phyloP scores from a whole-genome alignment of 169 alveolate species.

The Plasmodium gonderi region DNA sequence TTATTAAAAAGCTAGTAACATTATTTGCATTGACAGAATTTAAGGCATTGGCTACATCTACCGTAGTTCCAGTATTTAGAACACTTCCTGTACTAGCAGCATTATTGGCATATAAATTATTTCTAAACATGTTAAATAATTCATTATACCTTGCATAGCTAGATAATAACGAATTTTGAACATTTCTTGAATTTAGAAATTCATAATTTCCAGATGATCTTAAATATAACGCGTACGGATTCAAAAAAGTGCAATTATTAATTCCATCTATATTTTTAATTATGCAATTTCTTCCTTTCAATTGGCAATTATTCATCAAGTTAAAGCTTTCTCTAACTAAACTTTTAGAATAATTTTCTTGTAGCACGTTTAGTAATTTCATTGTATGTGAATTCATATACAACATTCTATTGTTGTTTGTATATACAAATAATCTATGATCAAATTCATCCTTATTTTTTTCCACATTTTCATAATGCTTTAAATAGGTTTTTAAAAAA shows the following conservation, averaged over 20 bases:
- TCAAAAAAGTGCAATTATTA: constrained; percentile 18
- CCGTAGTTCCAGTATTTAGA: not conserved
- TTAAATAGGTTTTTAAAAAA: not conserved
- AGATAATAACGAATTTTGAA: constrained; percentile 31
- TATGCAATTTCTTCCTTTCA: constrained; percentile 70
- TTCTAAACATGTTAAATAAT: constrained; percentile 45
- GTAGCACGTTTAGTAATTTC: constrained; percentile 16
- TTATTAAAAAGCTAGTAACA: not conserved
- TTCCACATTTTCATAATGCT: constrained; percentile 41
- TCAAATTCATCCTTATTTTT: constrained; percentile 9
- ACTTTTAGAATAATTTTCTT: constrained; percentile 37
- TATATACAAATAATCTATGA: constrained; percentile 28
- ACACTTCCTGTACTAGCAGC: not conserved
- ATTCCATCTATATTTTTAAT: constrained; percentile 45
- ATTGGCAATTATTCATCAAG: constrained; percentile 22
- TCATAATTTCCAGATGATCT: constrained; percentile 67
- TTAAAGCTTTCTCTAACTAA: constrained; percentile 61
- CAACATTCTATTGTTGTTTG: constrained; percentile 23
- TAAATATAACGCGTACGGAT: constrained; percentile 44
- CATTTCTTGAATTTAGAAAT: not conserved
- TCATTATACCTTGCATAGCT: constrained; percentile 66
- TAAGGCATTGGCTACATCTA: not conserved
- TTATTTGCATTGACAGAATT: not conserved
- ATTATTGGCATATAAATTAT: constrained; percentile 3
- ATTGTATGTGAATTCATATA: constrained; percentile 33